Evolutionary conservation across 2,329 filamentous ascomycete genomes (phyloP), one percentile per base, ranked within the genome.

Genomic region (Apiospora arundinis): DNA sequence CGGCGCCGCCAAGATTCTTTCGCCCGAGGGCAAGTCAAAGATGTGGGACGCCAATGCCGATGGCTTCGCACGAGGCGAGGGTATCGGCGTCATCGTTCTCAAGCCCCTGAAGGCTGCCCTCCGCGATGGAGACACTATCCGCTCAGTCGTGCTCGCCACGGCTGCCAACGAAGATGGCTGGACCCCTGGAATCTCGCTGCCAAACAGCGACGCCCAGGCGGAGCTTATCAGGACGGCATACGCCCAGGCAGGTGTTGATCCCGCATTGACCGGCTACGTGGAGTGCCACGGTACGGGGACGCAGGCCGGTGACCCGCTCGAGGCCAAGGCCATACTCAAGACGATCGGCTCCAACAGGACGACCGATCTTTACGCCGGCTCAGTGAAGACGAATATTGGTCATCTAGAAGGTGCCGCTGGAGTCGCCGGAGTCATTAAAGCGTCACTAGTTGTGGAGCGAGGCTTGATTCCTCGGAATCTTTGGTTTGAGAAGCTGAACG

Each of bases 161-260:
- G 82, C 79, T 16, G 77, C 82, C 7, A 83, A 83, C 69, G 80
- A 83, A 56, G 81, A 84, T 69, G 83, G 83, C 25, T 76, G 76
- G 21, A 84, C 81, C 0, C 75, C 78, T n/a, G 81, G 81, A 4
- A 81, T 83, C 45, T 80, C 80, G 0, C 75, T 80, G 49, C 82
- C 82, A 0, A 83, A 71, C 48, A 70, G 72, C 7, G 56, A 69
- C 5, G 76, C 77, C 1, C 77, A 79, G 67, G 72, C 48, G 2
- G 70, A 69, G 1, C 75, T 79, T 4, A 75, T 77, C 40, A 71
- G 73, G 8, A 63, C 60, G 37, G 72, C 74, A 4, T 79, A 79
- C 23, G 25, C 40, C 0, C 66, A 67, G 2, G 74, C 73, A 5
- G 79, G 72, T 12, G 70, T 72, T 9, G 73, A 78, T 18, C 72